Conservation (phyloP, 1,284 basidiomycete genomes). For the Moesziomyces globuligerus region DNA sequence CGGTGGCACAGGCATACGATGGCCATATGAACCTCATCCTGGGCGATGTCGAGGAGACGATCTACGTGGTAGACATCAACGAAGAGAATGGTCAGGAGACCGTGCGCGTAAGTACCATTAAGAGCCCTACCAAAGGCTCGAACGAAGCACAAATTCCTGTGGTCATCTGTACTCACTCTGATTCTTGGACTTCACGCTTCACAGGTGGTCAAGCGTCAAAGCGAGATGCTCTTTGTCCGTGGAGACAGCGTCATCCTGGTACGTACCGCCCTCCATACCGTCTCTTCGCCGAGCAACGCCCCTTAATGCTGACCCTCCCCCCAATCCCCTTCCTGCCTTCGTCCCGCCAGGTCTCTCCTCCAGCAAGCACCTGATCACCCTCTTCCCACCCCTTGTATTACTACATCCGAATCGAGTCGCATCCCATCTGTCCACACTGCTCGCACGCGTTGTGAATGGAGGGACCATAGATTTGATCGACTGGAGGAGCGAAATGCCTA, state of each 20-base stretch:
- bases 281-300: no score
- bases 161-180: no score
- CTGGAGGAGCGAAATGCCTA: slow-evolving; percentile 1
- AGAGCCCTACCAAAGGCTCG: no score
- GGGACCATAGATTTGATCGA: slow-evolving; percentile 44
- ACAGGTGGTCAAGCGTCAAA: slow-evolving; percentile 89
- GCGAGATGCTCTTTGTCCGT: slow-evolving; percentile 98
- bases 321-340: neutral
- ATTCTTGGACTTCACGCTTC: neutral
- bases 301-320: no score
- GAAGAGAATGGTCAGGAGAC: slow-evolving; percentile 69
- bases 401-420: slow-evolving; percentile 6
- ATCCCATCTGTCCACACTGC: no score
- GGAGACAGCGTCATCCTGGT: slow-evolving; percentile 72
- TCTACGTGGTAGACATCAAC: slow-evolving; percentile 65
- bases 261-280: slow-evolving; percentile 16
- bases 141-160: no score
- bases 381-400: slow-evolving; percentile 16
- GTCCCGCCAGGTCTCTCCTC: slow-evolving; percentile 45
- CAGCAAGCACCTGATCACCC: slow-evolving; percentile 39
- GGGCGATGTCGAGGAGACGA: slow-evolving; percentile 90
- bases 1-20: slow-evolving; percentile 79
- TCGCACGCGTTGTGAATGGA: no score
- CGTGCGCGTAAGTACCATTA: slow-evolving; percentile 68
- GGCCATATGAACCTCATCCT: slow-evolving; percentile 99